Evolutionary conservation across 345 rosid species (phyloP), one percentile per base, ranked within the genome.

Genomic region (Nasturtium officinale): DNA sequence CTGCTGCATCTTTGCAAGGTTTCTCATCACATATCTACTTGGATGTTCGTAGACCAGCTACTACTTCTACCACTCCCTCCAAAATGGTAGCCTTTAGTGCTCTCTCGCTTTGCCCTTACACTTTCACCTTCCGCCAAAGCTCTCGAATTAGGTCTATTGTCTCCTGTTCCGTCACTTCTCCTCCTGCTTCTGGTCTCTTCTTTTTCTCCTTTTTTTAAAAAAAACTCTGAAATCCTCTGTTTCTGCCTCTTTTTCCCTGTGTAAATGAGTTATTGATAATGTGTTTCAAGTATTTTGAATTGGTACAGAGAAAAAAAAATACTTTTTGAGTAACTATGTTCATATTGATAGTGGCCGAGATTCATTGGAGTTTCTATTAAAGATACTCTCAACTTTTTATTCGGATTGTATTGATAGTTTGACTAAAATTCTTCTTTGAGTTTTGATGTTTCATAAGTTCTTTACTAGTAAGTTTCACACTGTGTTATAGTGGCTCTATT

Each of bases 11-110:
- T 63, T 69, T 76, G 60, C 71, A 69, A 46, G 71, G 75, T 46
- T 75, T 67, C 54, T 66, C 84, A 76, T 57, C 43, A 66, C 66
- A 81, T 28, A 25, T 54, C 9, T 65, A 71, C 82, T 68, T 61
- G 15, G 63, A 81, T 79, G 73, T 71, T 74, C 64, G 25, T 28
- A 55, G 72, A 29, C 80, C 78, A 54, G 61, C 18, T 32, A 26
- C 65, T 33, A 10, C 68, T 7, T 16, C 75, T 55, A 6, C 43
- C 6, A 38, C 63, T 10, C 53, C 81, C 0, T 74, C 69, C 1
- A 79, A 70, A 70, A 89, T 89, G 97, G 87, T 89, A 0, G 84
- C 89, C 45, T 80, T 85, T n/a, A 77, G 80, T 71, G 87, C 94
- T 61, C 54, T 85, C 13, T 81, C 90, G 0, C 80, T 57, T 30